phyloP scores from a whole-genome alignment of 225 moss, liverwort and hornwort genomes.

The Pleurozium schreberi region DNA sequence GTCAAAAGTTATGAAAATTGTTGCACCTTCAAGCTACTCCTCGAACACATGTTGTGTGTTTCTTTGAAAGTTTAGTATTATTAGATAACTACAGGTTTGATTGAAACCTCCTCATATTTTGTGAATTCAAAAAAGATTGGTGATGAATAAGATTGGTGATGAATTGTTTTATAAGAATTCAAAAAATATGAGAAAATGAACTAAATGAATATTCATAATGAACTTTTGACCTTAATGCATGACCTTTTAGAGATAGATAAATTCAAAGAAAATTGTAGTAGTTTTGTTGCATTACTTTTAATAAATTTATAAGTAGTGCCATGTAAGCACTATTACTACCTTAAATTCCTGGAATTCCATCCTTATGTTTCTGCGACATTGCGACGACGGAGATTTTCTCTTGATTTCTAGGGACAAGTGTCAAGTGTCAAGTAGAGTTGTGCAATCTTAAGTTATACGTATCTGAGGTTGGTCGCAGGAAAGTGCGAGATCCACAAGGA shows the following conservation, averaged over 20 bases:
- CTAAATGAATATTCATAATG: neutral
- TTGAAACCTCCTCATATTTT: no score
- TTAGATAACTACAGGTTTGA: no score
- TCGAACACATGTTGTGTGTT: no score
- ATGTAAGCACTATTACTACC: fast-evolving
- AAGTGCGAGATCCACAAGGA: neutral
- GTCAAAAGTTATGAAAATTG: no score
- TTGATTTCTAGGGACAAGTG: neutral
- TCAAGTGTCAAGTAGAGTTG: neutral
- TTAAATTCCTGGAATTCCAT: no score
- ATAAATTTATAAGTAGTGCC: neutral
- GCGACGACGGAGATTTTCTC: neutral
- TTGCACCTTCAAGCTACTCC: no score
- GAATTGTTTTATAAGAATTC: no score
- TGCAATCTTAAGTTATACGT: neutral
- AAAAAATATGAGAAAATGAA: neutral
- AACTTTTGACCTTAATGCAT: neutral
- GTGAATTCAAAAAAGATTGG: no score
- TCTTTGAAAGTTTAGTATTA: no score
- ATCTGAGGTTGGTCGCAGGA: neutral
- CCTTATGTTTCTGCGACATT: neutral
- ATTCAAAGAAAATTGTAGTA: neutral
- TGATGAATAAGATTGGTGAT: no score
- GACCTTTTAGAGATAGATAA: neutral
- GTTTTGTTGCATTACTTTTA: neutral